Percentiles rank a stretch among this genome's conserved stretches.
These are phyloP conservation scores for Chaetomidium leptoderma DNA, from an alignment of 495 filamentous ascomycete species.

Conservation along the genomic window DNA sequence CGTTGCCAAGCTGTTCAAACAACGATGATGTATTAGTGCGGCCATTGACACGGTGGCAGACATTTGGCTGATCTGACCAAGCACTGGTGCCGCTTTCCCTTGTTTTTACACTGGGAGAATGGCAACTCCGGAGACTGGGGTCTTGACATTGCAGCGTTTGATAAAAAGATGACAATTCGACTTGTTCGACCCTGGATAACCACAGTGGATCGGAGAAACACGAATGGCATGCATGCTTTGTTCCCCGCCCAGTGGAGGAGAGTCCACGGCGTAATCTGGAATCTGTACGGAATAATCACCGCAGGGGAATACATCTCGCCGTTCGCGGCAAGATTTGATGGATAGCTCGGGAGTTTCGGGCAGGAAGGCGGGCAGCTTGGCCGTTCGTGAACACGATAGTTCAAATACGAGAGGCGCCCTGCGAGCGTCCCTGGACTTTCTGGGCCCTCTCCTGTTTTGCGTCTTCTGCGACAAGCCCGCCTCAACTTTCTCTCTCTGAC, in stretches of 20 bases:
- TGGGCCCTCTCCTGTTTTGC: not conserved
- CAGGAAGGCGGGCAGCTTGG: slow-evolving; percentile 8
- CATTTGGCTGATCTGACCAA: slow-evolving; percentile 3
- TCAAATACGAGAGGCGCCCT: slow-evolving; percentile 17
- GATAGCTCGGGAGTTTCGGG: slow-evolving; percentile 10
- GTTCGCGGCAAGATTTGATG: not conserved
- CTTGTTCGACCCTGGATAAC: not conserved
- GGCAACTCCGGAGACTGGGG: not conserved
- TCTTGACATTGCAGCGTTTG: not conserved
- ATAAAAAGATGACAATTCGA: not conserved
- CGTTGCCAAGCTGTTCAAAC: not conserved
- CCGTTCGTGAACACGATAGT: not conserved
- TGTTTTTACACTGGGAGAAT: not conserved
- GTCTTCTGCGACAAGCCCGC: not conserved
- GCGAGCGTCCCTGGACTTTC: not conserved
- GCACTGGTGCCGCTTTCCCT: not conserved
- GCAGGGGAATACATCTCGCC: slow-evolving; percentile 8
- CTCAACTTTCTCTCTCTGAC: not conserved
- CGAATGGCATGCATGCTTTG: not conserved
- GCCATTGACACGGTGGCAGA: slow-evolving; percentile 7
- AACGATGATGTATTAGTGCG: slow-evolving; percentile 7
- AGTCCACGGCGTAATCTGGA: not conserved
- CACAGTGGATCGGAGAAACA: not conserved
- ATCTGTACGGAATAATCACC: slow-evolving; percentile 4
- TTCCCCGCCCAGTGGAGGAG: slow-evolving; percentile 9